These are phyloP conservation scores for Cytospora chrysosperma DNA, from an alignment of 2,329 filamentous ascomycete species.

Conservation along the genomic window DNA sequence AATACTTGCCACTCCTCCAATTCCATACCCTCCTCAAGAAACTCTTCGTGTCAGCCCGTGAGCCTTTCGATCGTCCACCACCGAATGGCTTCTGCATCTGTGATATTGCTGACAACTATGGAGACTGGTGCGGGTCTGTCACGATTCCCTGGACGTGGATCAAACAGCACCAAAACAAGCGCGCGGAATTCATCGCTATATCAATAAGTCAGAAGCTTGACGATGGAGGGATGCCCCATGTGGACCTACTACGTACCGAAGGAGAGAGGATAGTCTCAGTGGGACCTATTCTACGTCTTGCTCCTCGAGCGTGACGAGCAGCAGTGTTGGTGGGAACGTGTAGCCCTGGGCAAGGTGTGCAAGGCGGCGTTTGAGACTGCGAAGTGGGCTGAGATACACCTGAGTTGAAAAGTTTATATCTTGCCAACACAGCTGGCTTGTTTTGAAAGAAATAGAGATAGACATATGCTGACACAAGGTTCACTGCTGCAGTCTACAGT, in stretches of 20 bases:
- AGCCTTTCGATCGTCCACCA: neutral
- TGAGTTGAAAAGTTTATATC: neutral
- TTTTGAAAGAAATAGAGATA: neutral
- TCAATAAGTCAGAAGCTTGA: constrained; percentile 36
- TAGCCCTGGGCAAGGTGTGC: constrained; percentile 37
- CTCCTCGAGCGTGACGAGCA: constrained; percentile 30
- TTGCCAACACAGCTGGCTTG: too few species aligned
- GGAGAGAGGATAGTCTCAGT: constrained; percentile 34
- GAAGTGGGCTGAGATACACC: neutral
- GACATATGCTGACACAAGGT: neutral
- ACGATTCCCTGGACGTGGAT: constrained; percentile 29
- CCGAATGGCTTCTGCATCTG: constrained; percentile 20
- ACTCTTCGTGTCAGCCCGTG: neutral
- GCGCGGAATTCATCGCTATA: constrained; percentile 34
- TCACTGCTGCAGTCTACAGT: too few species aligned
- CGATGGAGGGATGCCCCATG: constrained; percentile 30
- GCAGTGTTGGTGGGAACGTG: constrained; percentile 28
- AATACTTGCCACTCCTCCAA: constrained; percentile 30
- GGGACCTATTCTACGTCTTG: constrained; percentile 36
- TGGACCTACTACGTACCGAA: constrained; percentile 38
- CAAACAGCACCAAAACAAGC: constrained; percentile 4
- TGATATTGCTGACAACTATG: constrained; percentile 31
- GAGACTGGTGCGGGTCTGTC: constrained; percentile 36
- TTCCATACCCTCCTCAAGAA: constrained; percentile 30
- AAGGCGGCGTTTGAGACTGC: constrained; percentile 30